Evolutionary conservation across 331 rosid genomes (phyloP), one percentile per base, ranked within the genome.

Genomic region (Ulmus americana): DNA sequence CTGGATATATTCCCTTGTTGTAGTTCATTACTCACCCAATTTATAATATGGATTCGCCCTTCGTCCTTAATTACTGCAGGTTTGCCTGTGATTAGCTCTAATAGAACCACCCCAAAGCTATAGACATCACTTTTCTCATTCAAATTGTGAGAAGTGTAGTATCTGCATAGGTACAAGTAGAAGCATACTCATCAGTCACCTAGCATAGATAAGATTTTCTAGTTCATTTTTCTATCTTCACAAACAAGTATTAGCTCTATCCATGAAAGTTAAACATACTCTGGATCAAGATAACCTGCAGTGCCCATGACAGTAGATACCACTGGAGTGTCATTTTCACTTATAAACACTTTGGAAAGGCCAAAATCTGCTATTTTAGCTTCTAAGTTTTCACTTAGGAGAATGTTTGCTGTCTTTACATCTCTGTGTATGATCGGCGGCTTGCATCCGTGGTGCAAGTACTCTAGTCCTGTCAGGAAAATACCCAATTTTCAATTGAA

Each of bases 321-420:
- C 8, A 53, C 69, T 20, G 49, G 59, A 16, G 39, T 65, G 49
- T 68, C 77, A 46, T 18, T 59, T 0, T 84, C 88, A 20, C 47
- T 74, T 45, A 51, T 20, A 38, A 80, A 87, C 38, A 69, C 95
- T 69, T 61, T 80, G 40, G 85, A 85, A 44, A 87, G 87, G 60
- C 95, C 91, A 43, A 87, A 87, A 62, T 87, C 91, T 40, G 91
- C 91, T 58, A 87, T 80, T 74, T 85, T 82, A 50, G 91, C 91
- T 58, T 87, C 88, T 39, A 84, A 65, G 10, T 81, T 80, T 68
- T 82, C 80, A 58, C 83, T 83, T 54, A 87, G 62, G 44, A 87
- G 86, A 69, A 87, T 87, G 70, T 87, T 87, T 42, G 88, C 71
- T 6, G 95, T 71, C 70, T 84, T 84, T 56, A 84, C 90, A 76